These are phyloP conservation scores for Setaria italica DNA, from an alignment of 202 grass and related monocot species.

Conservation along the genomic window DNA sequence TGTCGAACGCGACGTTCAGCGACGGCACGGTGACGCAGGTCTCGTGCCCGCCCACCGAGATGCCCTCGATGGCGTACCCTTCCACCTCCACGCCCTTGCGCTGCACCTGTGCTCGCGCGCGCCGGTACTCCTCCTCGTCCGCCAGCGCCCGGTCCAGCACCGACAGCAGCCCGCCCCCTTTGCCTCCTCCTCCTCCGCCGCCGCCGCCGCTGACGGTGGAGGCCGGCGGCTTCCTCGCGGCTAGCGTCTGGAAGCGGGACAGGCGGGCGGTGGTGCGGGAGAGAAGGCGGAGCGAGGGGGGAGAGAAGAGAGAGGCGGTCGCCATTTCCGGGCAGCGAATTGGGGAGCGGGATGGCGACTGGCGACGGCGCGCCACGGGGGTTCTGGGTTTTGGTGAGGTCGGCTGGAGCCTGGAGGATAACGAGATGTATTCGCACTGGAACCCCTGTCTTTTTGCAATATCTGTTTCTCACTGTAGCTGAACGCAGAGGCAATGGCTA, in stretches of 20 bases:
- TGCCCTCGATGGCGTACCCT: slow-evolving; percentile 77
- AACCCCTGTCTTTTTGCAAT: background rate
- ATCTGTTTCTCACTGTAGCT: background rate
- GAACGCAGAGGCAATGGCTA: background rate
- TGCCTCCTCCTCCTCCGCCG: background rate
- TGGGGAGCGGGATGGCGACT: slow-evolving; percentile 24
- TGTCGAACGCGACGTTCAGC: slow-evolving; percentile 89
- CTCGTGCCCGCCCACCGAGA: slow-evolving; percentile 94
- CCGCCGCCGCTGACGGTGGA: slow-evolving; percentile 10
- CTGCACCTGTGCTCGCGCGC: slow-evolving; percentile 80
- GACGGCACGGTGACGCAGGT: slow-evolving; percentile 82
- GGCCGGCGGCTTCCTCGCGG: slow-evolving; percentile 47
- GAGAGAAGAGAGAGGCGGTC: slow-evolving; percentile 42
- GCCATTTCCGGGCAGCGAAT: slow-evolving; percentile 37
- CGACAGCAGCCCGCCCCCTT: slow-evolving; percentile 58
- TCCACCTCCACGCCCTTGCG: slow-evolving; percentile 85
- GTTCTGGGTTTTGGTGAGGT: slow-evolving; percentile 40
- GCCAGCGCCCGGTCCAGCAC: slow-evolving; percentile 79
- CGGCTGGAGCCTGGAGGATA: slow-evolving; percentile 44
- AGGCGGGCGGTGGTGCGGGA: background rate
- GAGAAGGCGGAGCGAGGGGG: slow-evolving; percentile 33
- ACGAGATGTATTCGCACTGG: background rate
- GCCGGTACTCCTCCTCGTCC: slow-evolving; percentile 94
- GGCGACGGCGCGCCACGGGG: slow-evolving; percentile 1
- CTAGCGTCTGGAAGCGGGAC: slow-evolving; percentile 48